Conservation (phyloP, 1,139 yeast species). For the Kazachstania sp. region DNA sequence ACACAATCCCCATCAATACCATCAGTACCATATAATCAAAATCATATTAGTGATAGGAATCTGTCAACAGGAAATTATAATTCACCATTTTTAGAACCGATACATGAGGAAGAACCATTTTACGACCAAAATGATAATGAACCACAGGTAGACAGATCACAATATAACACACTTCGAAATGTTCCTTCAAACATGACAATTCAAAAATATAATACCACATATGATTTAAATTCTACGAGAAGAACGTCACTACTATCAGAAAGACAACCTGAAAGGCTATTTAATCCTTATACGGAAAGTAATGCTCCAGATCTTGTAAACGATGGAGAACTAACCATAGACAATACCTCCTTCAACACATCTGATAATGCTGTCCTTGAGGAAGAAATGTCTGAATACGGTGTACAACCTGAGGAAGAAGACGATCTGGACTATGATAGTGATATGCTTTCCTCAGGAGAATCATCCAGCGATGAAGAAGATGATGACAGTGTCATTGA, state of each 20-base stretch:
- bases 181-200: not conserved
- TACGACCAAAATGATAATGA: not conserved
- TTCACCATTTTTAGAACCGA: not conserved
- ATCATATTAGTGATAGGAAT: not conserved
- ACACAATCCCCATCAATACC: not conserved
- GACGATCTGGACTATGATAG: not conserved
- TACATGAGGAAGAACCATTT: constrained; percentile 4
- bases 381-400: constrained; percentile 15
- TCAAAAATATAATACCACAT: constrained; percentile 5
- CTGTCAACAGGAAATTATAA: not conserved
- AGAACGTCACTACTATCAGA: not conserved
- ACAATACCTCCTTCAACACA: constrained; percentile 24
- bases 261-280: not conserved
- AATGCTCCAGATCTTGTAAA: constrained; percentile 27
- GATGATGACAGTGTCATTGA: not conserved
- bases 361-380: constrained; percentile 29
- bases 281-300: constrained; percentile 10
- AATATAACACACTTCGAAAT: too few relatives aligned
- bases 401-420: constrained; percentile 6
- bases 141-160: not conserved
- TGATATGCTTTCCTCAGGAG: not conserved
- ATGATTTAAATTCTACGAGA: constrained; percentile 4
- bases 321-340: constrained; percentile 26
- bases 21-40: not conserved
- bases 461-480: not conserved